These are phyloP conservation scores for Trichocomaceae sp. DNA, from an alignment of 2,329 filamentous ascomycete genomes.

Conservation along the genomic window DNA sequence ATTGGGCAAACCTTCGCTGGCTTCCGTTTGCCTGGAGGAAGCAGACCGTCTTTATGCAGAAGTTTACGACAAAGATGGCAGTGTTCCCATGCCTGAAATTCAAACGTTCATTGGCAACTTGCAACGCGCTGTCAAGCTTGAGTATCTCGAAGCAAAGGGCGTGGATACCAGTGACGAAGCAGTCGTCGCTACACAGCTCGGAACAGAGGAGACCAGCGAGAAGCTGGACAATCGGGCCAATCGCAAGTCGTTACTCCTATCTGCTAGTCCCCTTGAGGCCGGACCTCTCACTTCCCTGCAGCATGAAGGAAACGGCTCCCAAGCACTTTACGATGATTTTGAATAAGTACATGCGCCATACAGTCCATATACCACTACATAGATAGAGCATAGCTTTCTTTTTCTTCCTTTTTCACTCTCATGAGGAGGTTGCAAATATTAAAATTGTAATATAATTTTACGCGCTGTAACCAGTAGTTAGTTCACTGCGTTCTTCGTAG, in stretches of 20 bases:
- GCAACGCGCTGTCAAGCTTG: slow-evolving; percentile 37
- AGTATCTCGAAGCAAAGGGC: slow-evolving; percentile 38
- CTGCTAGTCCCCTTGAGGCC: slow-evolving; percentile 46
- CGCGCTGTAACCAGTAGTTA: too few relatives aligned
- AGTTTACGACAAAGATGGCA: slow-evolving; percentile 32
- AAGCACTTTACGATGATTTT: slow-evolving; percentile 41
- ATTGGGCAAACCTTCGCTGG: slow-evolving; percentile 68
- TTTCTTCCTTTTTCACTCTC: too few relatives aligned
- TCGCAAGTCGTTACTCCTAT: slow-evolving; percentile 51
- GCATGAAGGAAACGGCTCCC: slow-evolving; percentile 27
- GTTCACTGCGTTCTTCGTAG: too few relatives aligned
- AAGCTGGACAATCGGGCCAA: slow-evolving; percentile 49
- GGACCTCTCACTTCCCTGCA: slow-evolving; percentile 41
- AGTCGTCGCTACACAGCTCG: slow-evolving; percentile 23
- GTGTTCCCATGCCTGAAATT: slow-evolving; percentile 48
- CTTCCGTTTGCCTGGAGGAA: slow-evolving; percentile 68
- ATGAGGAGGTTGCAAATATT: too few relatives aligned
- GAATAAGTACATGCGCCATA: slow-evolving; percentile 30
- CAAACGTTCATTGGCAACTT: slow-evolving; percentile 41
- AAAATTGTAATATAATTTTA: too few relatives aligned
- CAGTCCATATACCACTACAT: slow-evolving; percentile 10
- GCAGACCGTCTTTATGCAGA: slow-evolving; percentile 52
- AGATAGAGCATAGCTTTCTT: slow-evolving; percentile 11
- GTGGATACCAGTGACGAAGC: slow-evolving; percentile 27
- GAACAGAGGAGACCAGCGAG: slow-evolving; percentile 45